phyloP scores from a whole-genome alignment of 768 basidiomycete species.

The Boletus rubescentipes region DNA sequence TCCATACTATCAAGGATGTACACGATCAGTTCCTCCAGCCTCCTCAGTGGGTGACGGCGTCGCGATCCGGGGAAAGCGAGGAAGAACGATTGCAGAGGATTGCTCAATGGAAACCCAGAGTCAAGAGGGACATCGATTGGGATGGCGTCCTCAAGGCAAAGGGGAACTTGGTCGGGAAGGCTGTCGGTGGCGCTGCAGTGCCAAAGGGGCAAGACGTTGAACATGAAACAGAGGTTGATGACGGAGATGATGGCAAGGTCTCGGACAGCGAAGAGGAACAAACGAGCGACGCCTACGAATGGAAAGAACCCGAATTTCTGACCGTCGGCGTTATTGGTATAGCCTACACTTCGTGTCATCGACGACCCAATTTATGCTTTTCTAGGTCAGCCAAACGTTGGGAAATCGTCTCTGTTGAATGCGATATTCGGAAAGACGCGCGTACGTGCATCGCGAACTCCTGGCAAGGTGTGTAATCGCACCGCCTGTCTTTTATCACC shows the following conservation, averaged over 20 bases:
- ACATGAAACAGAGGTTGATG: constrained; percentile 12
- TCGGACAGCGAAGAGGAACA: constrained; percentile 19
- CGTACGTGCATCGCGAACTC: constrained; percentile 82
- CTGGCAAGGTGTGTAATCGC: constrained; percentile 64
- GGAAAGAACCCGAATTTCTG: constrained; percentile 54
- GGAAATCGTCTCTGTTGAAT: constrained; percentile 90
- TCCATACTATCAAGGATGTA: constrained; percentile 60
- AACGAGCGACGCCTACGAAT: constrained; percentile 11
- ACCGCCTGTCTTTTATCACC: not conserved
- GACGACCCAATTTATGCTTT: not conserved
- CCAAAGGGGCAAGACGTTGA: constrained; percentile 25
- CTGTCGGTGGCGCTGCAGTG: constrained; percentile 42
- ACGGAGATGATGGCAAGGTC: constrained; percentile 17
- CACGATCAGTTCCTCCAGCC: constrained; percentile 70
- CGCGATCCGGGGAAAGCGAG: constrained; percentile 36
- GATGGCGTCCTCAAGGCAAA: constrained; percentile 50
- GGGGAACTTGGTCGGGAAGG: constrained; percentile 43
- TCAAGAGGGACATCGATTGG: constrained; percentile 76
- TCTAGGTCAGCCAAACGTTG: constrained; percentile 90
- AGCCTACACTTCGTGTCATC: not conserved
- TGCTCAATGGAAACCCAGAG: constrained; percentile 61
- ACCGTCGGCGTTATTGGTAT: constrained; percentile 82
- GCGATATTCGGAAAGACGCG: constrained; percentile 79
- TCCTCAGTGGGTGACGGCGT: constrained; percentile 53
- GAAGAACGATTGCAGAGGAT: constrained; percentile 47